Conservation (phyloP, 2,329 filamentous ascomycete species). For the Penicillium sp. region DNA sequence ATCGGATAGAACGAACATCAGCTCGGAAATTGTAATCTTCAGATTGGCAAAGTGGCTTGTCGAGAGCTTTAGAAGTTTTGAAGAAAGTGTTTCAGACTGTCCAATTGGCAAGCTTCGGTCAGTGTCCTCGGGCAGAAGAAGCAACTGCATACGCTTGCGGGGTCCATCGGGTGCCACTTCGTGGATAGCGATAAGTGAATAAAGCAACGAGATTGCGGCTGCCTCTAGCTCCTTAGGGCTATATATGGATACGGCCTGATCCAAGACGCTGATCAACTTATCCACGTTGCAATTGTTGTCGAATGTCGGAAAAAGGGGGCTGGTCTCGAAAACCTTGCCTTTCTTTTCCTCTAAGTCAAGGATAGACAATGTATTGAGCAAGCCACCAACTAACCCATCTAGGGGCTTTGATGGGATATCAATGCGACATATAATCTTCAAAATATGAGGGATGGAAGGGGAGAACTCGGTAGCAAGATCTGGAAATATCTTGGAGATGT, state of each 20-base stretch:
- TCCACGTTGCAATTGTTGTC: constrained; percentile 61
- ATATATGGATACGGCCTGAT: constrained; percentile 64
- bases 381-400: constrained; percentile 66
- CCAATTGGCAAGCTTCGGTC: constrained; percentile 79
- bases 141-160: constrained; percentile 61
- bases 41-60: constrained; percentile 73
- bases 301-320: constrained; percentile 65
- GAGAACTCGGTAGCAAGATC: constrained; percentile 63
- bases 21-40: constrained; percentile 69
- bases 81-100: constrained; percentile 69
- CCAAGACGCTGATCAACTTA: constrained; percentile 69
- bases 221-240: constrained; percentile 69
- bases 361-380: constrained; percentile 80
- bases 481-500: constrained; percentile 74
- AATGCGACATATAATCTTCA: constrained; percentile 66
- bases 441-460: constrained; percentile 65
- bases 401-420: constrained; percentile 65
- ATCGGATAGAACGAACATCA: constrained; percentile 85
- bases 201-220: constrained; percentile 69
- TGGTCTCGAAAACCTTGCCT: constrained; percentile 43
- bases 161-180: constrained; percentile 64
- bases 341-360: constrained; percentile 65
- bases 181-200: constrained; percentile 70
- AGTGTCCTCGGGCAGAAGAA: constrained; percentile 71
- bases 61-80: constrained; percentile 73